Conservation (phyloP, 768 basidiomycete genomes). For the Fomitopsis serialis region DNA sequence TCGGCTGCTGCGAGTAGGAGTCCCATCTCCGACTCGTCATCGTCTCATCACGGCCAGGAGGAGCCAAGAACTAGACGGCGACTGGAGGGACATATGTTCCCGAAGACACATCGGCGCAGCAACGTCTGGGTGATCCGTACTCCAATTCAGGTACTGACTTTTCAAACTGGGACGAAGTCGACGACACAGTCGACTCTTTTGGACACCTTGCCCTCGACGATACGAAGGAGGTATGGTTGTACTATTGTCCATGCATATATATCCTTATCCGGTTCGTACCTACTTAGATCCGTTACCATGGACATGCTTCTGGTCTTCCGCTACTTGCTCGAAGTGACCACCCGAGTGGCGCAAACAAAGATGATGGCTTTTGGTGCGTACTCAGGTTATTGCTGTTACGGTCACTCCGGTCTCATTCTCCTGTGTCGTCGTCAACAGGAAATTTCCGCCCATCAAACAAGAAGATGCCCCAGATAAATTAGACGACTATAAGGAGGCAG, state of each 20-base stretch:
- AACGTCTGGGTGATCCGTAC: conserved; percentile 7
- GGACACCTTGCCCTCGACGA: conserved; percentile 74
- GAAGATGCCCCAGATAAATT: not conserved
- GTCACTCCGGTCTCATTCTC: not conserved
- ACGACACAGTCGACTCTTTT: conserved; percentile 49
- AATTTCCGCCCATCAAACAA: conserved; percentile 2
- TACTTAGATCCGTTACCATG: conserved; percentile 75
- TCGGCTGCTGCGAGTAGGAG: not conserved
- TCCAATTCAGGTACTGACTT: conserved; percentile 4
- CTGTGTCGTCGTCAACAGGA: not conserved
- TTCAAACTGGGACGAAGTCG: conserved; percentile 11
- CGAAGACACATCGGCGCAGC: not conserved
- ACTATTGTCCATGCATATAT: conserved; percentile 3
- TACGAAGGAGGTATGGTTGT: conserved; percentile 52
- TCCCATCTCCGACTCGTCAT: conserved; percentile 8
- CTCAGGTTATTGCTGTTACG: not conserved
- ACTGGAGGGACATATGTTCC: conserved; percentile 3
- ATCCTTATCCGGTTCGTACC: not conserved
- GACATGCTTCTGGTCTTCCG: conserved; percentile 70
- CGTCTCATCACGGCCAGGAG: conserved; percentile 1
- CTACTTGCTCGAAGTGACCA: conserved; percentile 63
- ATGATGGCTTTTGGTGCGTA: conserved; percentile 31
- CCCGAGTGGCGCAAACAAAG: conserved; percentile 59
- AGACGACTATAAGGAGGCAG: not conserved
- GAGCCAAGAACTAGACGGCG: conserved; percentile 8